A percentile compares a stretch with the other conserved stretches of the same genome.
These are phyloP conservation scores for Penicillium sp. DNA, from an alignment of 2,329 filamentous ascomycete genomes.

Conservation along the genomic window DNA sequence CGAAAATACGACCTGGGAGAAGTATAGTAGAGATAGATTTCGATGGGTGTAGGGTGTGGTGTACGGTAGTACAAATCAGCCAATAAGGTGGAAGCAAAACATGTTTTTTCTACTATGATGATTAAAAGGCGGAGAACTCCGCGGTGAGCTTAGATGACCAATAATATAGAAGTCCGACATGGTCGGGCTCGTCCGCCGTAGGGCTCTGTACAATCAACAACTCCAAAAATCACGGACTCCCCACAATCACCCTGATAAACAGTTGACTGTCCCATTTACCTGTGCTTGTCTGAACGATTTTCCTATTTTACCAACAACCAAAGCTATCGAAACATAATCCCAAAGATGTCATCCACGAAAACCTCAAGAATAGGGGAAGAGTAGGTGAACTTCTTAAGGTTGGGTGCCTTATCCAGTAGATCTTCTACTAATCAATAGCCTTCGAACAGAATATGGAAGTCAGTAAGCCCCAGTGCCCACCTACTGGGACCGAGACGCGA, in stretches of 20 bases:
- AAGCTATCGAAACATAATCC: not conserved
- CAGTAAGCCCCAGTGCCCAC: constrained; percentile 45
- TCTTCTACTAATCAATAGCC: constrained; percentile 31
- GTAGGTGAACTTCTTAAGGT: constrained; percentile 49
- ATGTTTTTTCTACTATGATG: too few relatives aligned
- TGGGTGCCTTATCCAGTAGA: not conserved
- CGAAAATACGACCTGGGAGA: too few relatives aligned
- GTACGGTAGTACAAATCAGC: too few relatives aligned
- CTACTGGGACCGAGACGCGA: not conserved
- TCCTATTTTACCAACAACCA: not conserved
- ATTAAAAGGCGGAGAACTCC: not conserved
- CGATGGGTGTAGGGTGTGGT: too few relatives aligned
- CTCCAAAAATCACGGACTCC: constrained; percentile 20
- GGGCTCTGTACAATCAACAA: constrained; percentile 7
- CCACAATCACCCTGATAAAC: constrained; percentile 19
- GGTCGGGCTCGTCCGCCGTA: not conserved
- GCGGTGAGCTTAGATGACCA: not conserved
- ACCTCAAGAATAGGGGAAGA: constrained; percentile 71
- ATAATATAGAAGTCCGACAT: not conserved
- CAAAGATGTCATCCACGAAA: constrained; percentile 57
- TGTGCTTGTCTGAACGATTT: not conserved
- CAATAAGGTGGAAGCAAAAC: too few relatives aligned
- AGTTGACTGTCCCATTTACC: constrained; percentile 8
- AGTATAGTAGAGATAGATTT: too few relatives aligned
- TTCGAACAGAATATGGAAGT: constrained; percentile 81